These are phyloP conservation scores for Kokia cookei DNA, from an alignment of 441 rosid genomes.

Conservation along the genomic window DNA sequence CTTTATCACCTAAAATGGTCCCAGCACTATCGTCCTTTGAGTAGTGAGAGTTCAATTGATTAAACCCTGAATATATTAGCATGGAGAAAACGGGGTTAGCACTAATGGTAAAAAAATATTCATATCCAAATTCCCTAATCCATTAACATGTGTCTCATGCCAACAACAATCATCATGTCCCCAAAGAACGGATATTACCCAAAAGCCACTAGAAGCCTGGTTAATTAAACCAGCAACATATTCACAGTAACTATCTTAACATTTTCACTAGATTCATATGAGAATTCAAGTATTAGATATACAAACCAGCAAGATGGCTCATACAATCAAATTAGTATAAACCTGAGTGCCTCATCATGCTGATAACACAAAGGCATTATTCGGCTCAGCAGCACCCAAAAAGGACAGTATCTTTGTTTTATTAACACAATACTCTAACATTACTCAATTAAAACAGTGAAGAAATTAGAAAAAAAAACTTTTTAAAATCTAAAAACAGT, in stretches of 20 bases:
- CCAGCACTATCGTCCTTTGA: constrained; percentile 43
- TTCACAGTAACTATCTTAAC: neutral
- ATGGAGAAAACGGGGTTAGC: constrained; percentile 4
- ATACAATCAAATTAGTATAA: neutral
- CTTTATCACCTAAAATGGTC: constrained; percentile 29
- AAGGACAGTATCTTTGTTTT: too few relatives aligned
- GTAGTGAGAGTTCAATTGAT: constrained; percentile 35
- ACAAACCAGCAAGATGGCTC: neutral
- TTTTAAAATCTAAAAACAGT: neutral
- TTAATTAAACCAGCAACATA: too few relatives aligned
- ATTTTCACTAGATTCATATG: neutral
- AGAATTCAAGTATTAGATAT: neutral
- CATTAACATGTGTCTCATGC: neutral
- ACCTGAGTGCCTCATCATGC: neutral
- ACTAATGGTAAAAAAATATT: neutral
- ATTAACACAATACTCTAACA: neutral
- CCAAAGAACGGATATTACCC: neutral
- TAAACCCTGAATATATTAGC: constrained; percentile 40
- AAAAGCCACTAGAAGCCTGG: neutral
- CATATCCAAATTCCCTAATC: neutral
- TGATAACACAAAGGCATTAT: neutral
- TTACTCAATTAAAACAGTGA: neutral
- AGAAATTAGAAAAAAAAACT: neutral
- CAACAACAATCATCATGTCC: neutral
- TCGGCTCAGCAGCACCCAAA: neutral